These are phyloP conservation scores for Clonostachys solani DNA, from an alignment of 2,329 filamentous ascomycete species.

Conservation along the genomic window DNA sequence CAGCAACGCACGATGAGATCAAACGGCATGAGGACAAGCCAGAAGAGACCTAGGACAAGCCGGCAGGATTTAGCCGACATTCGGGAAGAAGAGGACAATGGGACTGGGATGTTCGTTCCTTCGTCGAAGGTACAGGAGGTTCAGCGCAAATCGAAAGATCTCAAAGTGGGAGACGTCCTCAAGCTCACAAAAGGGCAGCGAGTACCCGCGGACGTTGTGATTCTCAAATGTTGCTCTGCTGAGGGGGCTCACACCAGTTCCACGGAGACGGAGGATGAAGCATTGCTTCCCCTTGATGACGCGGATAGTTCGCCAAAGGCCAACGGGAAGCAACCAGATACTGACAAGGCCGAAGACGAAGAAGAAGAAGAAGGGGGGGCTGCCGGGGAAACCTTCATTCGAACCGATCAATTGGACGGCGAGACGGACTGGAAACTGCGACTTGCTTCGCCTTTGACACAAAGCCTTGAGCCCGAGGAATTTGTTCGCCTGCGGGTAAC, in stretches of 20 bases:
- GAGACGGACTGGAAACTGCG: conserved; percentile 99
- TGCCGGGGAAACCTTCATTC: conserved; percentile 90
- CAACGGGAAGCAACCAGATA: conserved; percentile 27
- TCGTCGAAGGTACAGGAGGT: conserved; percentile 59
- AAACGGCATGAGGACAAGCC: conserved; percentile 17
- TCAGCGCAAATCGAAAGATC: conserved; percentile 76
- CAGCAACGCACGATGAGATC: conserved; percentile 38
- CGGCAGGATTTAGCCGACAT: conserved; percentile 54
- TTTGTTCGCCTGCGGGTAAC: conserved; percentile 68
- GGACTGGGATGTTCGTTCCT: conserved; percentile 33
- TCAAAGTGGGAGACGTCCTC: conserved; percentile 93
- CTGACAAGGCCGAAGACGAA: conserved; percentile 14
- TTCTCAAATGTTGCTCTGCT: conserved; percentile 73
- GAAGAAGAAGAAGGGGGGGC: conserved; percentile 32
- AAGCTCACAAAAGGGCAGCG: conserved; percentile 89
- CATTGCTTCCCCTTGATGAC: conserved; percentile 34
- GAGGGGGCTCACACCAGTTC: conserved; percentile 37
- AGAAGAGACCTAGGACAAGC: conserved; percentile 20
- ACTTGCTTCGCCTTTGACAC: conserved; percentile 79
- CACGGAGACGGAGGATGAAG: conserved; percentile 29
- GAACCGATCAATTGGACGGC: conserved; percentile 94
- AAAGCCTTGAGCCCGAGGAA: conserved; percentile 69
- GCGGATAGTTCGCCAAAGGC: conserved; percentile 20
- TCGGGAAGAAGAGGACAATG: conserved; percentile 61
- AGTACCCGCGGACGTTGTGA: conserved; percentile 90